Base-by-base conservation (phyloP, 2,329 filamentous ascomycete species). In the Tolypocladium ovalisporum region DNA sequence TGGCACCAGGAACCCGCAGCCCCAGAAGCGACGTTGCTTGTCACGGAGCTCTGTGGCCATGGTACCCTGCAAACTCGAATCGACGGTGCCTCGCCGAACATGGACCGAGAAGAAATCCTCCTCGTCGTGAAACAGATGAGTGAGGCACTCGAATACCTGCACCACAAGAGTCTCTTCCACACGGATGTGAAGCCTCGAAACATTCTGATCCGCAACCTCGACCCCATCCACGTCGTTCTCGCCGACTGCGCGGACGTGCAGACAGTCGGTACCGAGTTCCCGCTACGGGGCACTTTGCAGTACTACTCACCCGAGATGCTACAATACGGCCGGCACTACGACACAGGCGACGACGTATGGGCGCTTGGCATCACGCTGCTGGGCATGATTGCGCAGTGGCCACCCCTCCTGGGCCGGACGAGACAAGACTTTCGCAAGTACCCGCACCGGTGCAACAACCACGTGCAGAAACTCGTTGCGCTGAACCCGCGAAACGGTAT, bases 161-260 rank as follows among this genome's bases (percentile, higher is more conserved):
- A 72, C 24, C 35, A 15, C 1, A 36, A 52, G 29, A 57, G 55
- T 0, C 58, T 66, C 1, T 67, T 65, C 19, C 70, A 71, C 52
- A 63, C 64, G 0, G 70, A 72, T 44, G 29, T 72, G 39, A 72
- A 72, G 55, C 68, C 69, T 0, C 61, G 63, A 5, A 72, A 72
- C 54, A 66, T 72, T 3, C 57, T 72, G 0, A 54, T 71, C 19
- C 65, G 67, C 17, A 58, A 58, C 1, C 60, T 66, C 56, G 12
- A 62, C 5, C 69, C 70, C 0, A 58, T 71, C 2, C 54, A 69
- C 19, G 60, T 69, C 19, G 68, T 65, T 15, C 58, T 72, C 4
- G 70, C 61, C 1, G 70, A 72, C 55, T 70, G 66, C 39, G 69
- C 63, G 1, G 69, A 71, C 32, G 59, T 69, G 19, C 66, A 65